Conservation (phyloP, 2,329 filamentous ascomycete genomes). For the Hypoxylon sp. region DNA sequence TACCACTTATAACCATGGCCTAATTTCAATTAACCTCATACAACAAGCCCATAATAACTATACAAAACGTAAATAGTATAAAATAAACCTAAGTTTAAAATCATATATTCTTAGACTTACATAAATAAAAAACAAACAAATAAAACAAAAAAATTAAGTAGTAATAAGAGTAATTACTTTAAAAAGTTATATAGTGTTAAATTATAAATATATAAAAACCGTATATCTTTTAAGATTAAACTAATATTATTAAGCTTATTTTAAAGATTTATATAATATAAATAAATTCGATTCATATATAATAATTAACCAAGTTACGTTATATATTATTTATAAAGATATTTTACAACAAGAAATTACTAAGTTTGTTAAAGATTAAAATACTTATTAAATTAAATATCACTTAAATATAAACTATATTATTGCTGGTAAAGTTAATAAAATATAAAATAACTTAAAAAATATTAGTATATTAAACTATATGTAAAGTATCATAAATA, state of each 20-base stretch:
- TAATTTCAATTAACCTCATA: constrained; percentile 1
- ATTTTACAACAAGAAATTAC: not conserved
- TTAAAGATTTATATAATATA: not conserved
- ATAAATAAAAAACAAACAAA: constrained; percentile 1
- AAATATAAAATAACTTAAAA: constrained; percentile 5
- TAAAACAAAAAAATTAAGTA: constrained; percentile 10
- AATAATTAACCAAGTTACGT: too few relatives aligned
- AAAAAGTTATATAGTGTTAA: constrained; percentile 1
- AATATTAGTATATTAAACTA: not conserved
- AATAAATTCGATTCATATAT: constrained; percentile 2
- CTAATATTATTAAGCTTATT: too few relatives aligned
- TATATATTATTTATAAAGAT: not conserved
- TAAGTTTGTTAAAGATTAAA: not conserved
- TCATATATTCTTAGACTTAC: not conserved
- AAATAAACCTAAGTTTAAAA: not conserved
- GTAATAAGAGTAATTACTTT: not conserved
- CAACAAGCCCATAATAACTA: not conserved
- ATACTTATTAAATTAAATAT: not conserved
- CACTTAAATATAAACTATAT: not conserved
- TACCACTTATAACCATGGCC: not conserved
- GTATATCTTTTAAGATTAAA: not conserved
- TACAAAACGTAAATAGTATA: not conserved
- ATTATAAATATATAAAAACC: not conserved
- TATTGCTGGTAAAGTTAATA: not conserved
- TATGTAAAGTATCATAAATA: not conserved